phyloP scores from a whole-genome alignment of 306 rosid species.

The Cicer cuneatum region DNA sequence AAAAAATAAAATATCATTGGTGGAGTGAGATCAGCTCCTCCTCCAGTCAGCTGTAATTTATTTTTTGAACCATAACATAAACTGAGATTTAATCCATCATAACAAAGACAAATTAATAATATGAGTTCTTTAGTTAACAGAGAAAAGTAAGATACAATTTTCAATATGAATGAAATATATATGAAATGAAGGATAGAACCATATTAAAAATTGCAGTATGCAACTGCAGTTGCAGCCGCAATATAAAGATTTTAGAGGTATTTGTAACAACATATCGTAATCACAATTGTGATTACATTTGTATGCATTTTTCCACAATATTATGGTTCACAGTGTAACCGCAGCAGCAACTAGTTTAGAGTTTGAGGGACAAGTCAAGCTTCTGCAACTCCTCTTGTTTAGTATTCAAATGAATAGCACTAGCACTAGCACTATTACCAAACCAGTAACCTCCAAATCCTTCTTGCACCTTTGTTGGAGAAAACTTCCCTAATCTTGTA shows the following conservation, averaged over 20 bases:
- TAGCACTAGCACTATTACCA: conserved; percentile 40
- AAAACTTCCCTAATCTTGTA: conserved; percentile 54
- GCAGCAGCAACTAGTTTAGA: conserved; percentile 51
- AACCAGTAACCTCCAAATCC: conserved; percentile 60
- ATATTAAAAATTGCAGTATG: no score
- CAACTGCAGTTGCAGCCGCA: no score
- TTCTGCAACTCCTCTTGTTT: conserved; percentile 75
- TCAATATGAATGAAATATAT: not conserved
- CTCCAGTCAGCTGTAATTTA: no score
- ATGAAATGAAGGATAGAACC: conserved; percentile 11
- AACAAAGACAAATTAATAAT: conserved; percentile 22
- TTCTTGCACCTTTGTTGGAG: conserved; percentile 40
- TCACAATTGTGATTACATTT: no score
- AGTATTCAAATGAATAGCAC: conserved; percentile 46
- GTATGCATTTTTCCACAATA: no score
- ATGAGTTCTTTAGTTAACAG: conserved; percentile 7
- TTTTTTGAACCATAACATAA: not conserved
- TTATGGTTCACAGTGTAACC: no score
- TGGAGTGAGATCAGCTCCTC: no score
- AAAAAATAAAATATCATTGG: no score
- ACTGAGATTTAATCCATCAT: conserved; percentile 38
- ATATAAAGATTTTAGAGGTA: no score
- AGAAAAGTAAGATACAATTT: conserved; percentile 23
- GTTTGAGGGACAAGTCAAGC: conserved; percentile 96
- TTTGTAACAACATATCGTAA: no score